Evolutionary conservation across 106 monocot genomes (phyloP), one percentile per base, ranked within the genome.

Genomic region (Cymbidium sinense): DNA sequence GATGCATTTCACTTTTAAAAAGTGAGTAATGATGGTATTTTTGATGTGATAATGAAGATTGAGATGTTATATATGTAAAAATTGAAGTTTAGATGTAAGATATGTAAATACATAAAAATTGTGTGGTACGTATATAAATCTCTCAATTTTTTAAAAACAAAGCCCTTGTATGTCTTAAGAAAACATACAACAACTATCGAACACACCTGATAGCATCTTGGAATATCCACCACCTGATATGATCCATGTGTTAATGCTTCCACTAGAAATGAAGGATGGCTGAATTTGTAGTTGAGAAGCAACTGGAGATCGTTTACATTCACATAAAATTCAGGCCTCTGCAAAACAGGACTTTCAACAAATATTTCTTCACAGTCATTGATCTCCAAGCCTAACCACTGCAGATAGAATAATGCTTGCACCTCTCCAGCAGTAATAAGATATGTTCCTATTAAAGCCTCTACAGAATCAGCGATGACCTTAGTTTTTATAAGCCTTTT

Each of bases 221-320:
- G 85, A 75, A 80, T 75, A 70, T 79, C 87, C 23, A 79, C 52
- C 43, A 78, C 75, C 72, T 19, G 87, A 81, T 86, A 89, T 44
- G 92, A 93, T 36, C 89, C 92, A 81, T 93, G 92, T 15, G 89
- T 93, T 74, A 93, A 62, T 73, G 89, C 92, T 82, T 93, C 92
- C 27, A 93, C 86, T 54, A 93, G 78, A 75, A 89, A 72, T 70
- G 85, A 89, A 19, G 87, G 75, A 58, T 93, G 78, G 37, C 35
- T 43, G 47, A 93, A 93, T 30, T 31, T 62, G 35, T 93, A 93
- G 0, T 83, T 67, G 0, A 93, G 75, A 39, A 93, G 72, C 23
- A 37, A 64, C 82, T 93, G 84, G 18, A 93, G 78, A 75, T 34
- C 41, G 5, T 80, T 80, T 30, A 93, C 31, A 61, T 89, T 89